These are phyloP conservation scores for Tylopilus balloui DNA, from an alignment of 768 basidiomycete species.

Conservation along the genomic window DNA sequence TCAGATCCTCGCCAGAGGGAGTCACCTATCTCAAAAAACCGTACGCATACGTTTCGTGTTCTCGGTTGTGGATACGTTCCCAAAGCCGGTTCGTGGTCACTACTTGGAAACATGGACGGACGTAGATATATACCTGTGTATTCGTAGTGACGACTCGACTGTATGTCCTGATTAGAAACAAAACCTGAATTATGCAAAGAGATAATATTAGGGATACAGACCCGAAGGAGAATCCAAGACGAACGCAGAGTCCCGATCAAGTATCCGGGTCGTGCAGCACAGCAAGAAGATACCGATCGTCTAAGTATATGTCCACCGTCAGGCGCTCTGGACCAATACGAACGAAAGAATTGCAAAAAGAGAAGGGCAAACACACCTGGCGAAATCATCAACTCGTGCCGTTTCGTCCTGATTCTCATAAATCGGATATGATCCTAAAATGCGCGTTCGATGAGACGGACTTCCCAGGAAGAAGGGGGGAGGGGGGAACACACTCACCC, in stretches of 20 bases:
- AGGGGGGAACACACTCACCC: constrained; percentile 35
- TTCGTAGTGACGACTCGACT: background rate
- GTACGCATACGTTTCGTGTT: constrained; percentile 10
- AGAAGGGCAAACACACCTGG: constrained; percentile 60
- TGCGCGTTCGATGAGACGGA: background rate
- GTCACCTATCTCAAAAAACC: constrained; percentile 29
- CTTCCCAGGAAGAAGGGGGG: too few relatives aligned
- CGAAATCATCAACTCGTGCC: constrained; percentile 92
- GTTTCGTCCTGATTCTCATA: constrained; percentile 85
- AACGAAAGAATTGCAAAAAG: background rate
- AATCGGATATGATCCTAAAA: constrained; percentile 82
- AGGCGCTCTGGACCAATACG: background rate
- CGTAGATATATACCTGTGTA: constrained; percentile 3
- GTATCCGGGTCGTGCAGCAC: constrained; percentile 75
- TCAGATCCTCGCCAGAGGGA: constrained; percentile 30
- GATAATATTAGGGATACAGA: constrained; percentile 13
- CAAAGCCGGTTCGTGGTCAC: constrained; percentile 19
- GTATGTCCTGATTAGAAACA: background rate
- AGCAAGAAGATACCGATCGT: constrained; percentile 75
- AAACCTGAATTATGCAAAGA: constrained; percentile 8
- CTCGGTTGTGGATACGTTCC: constrained; percentile 9
- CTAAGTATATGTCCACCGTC: constrained; percentile 30
- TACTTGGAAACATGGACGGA: background rate
- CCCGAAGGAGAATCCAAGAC: background rate
- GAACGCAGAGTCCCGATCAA: constrained; percentile 15